phyloP scores from a whole-genome alignment of 2,329 filamentous ascomycete genomes.

The Cladobotryum protrusum region DNA sequence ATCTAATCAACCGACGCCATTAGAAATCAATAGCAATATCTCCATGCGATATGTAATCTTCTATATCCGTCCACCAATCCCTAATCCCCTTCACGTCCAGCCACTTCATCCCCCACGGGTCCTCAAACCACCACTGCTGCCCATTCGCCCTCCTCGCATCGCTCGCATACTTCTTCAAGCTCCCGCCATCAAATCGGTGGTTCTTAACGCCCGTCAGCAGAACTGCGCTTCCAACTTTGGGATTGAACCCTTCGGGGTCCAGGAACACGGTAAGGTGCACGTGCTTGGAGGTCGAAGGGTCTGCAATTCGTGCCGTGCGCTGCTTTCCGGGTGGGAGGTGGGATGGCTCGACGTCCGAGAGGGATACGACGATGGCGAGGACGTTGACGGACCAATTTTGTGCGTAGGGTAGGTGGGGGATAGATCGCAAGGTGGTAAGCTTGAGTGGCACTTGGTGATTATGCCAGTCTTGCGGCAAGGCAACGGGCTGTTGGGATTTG shows the following conservation, averaged over 20 bases:
- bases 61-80: conserved; percentile 37
- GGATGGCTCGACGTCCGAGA: conserved; percentile 44
- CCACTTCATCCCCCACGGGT: conserved; percentile 42
- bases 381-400: conserved; percentile 55
- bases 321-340: conserved; percentile 45
- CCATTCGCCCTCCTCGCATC: conserved; percentile 27
- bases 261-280: conserved; percentile 50
- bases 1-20: too few species aligned
- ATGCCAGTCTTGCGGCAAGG: conserved; percentile 36
- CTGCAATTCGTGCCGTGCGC: conserved; percentile 44
- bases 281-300: conserved; percentile 46
- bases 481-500: conserved; percentile 22
- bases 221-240: conserved; percentile 42
- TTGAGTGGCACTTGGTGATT: conserved; percentile 40
- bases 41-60: conserved; percentile 5
- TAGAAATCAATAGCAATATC: neutral
- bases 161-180: conserved; percentile 39
- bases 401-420: conserved; percentile 48
- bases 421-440: conserved; percentile 43
- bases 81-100: conserved; percentile 42
- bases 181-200: conserved; percentile 45
- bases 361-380: conserved; percentile 42
- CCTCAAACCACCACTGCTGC: conserved; percentile 46
- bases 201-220: conserved; percentile 52
- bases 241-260: conserved; percentile 43